Evolutionary conservation across 129 eudicot genomes (phyloP).

Genomic region (sunflower (Helianthus annuus)): HanXRQr2.0-SUNRISE NC_035438.2:7367029-7367528

Average conservation of each 20-base stretch:
- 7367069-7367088: conserved; percentile 83
- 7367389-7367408: not conserved
- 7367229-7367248: conserved; percentile 89
- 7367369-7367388: not conserved
- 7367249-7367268: conserved; percentile 76
- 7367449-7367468: no score
- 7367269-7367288: conserved; percentile 72
- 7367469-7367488: no score
- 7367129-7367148: conserved; percentile 1
- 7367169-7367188: conserved; percentile 83
- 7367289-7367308: conserved; percentile 63
- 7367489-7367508: no score
- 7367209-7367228: conserved; percentile 91
- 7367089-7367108: conserved; percentile 93
- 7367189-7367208: conserved; percentile 91
- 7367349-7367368: conserved; percentile 11
- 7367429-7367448: conserved; percentile 81
- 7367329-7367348: conserved; percentile 66
- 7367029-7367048: conserved; percentile 94
- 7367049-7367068: conserved; percentile 97
- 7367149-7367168: not conserved
- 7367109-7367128: conserved; percentile 27
- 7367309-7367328: conserved; percentile 54
- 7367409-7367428: conserved; percentile 67
- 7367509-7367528: no score